Evolutionary conservation across 1,139 yeast genomes (phyloP), one percentile per base, ranked within the genome.

Genomic region (Protomyces pachydermus): DNA sequence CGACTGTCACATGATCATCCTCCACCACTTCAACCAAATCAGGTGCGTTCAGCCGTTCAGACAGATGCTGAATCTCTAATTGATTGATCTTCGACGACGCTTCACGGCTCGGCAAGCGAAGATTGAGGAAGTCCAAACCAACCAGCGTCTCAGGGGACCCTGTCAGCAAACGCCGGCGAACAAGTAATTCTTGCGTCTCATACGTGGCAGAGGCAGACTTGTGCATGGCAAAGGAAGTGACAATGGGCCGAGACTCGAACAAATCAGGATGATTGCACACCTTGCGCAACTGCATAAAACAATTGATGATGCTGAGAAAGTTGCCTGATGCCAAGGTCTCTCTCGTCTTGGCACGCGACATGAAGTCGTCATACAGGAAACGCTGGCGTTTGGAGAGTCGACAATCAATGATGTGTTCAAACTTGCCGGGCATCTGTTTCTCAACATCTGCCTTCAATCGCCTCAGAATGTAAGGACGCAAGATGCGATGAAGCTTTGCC

Each of bases 231-330:
- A 89, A 85, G 1, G 98, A 91, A 0, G 98, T 95, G 37, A 89
- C 84, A 71, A 95, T 88, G 0, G 98, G 98, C 66, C 98, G 81
- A 5, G 91, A 97, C 73, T 95, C 98, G 76, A 95, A 95, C 67
- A 95, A 77, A 76, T 95, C 97, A 0, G 98, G 98, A 76, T 93
- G 98, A 72, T 93, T 93, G 76, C 98, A 93, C 50, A 93, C 98
- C 74, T 95, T 95, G 70, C 99, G 84, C 71, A 95, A 79, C 75
- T 95, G 99, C 99, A 95, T 95, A 76, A 95, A 81, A 78, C 98
- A 93, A 72, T 95, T 95, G 71, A 95, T 91, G 72, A 95, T 95
- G 23, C 97, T 90, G 74, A 95, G 79, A 72, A 91, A 95, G 73
- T 93, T 95, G 1, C 98, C 98, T 18, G 96, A 89, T 0, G 95